A percentile compares a stretch with the other conserved stretches of the same genome.
Conservation (phyloP, 257 asterid species). For the Ligustrum vulgare region DNA sequence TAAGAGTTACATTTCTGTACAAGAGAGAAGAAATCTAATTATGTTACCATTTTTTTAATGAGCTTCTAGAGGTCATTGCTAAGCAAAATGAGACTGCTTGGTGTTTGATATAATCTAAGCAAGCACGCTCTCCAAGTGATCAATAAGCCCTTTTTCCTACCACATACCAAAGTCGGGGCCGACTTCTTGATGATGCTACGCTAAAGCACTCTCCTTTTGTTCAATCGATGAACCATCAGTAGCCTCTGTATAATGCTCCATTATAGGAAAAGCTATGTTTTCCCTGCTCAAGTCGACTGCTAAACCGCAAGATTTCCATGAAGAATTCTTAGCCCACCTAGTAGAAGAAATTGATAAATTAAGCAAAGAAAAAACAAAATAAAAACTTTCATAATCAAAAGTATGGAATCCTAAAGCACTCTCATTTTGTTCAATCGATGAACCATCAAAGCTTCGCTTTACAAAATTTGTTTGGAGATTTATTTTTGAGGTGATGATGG, state of each 20-base stretch:
- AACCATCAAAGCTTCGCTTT: no score
- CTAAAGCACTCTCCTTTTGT: conserved; percentile 85
- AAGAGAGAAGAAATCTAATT: no score
- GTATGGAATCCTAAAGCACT: no score
- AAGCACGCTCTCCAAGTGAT: conserved; percentile 84
- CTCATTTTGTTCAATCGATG: no score
- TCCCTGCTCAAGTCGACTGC: conserved; percentile 64
- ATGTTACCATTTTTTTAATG: no score
- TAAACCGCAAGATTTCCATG: conserved; percentile 62
- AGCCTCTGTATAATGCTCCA: conserved; percentile 82
- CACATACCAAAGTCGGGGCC: conserved; percentile 85
- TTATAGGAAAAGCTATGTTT: conserved; percentile 62
- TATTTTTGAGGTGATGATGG: neutral
- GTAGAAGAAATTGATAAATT: neutral
- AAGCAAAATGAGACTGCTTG: no score
- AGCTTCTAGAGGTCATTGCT: no score
- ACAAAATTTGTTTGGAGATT: no score
- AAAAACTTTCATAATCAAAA: neutral
- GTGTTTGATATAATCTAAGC: no score
- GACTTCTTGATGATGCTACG: conserved; percentile 91
- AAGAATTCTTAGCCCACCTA: conserved; percentile 59
- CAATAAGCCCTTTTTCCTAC: conserved; percentile 88
- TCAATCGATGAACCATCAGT: conserved; percentile 90
- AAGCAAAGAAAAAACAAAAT: neutral
- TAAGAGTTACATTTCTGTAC: no score